phyloP scores from a whole-genome alignment of 1,139 yeast species.

The Taphrina wiesneri region DNA sequence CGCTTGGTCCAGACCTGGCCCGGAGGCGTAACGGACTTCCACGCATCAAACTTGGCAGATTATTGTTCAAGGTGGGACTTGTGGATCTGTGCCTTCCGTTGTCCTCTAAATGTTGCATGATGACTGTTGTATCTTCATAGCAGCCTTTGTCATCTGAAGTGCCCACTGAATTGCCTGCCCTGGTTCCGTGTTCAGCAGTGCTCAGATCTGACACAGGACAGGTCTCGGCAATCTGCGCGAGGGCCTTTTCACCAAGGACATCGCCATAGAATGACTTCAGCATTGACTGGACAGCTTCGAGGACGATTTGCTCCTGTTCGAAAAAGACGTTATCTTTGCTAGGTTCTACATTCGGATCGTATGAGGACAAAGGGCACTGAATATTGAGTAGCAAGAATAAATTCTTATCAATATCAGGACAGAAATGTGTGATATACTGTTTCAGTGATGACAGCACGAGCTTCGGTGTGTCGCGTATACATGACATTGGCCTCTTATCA shows the following conservation, averaged over 20 bases:
- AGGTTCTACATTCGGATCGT: slow-evolving; percentile 54
- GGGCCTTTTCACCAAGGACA: neutral
- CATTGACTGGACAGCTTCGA: neutral
- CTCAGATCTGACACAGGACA: neutral
- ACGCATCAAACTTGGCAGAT: neutral
- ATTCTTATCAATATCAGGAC: slow-evolving; percentile 30
- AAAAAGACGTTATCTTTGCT: slow-evolving; percentile 50
- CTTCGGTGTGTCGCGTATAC: slow-evolving; percentile 45
- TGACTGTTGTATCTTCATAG: too few relatives aligned
- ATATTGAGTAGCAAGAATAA: slow-evolving; percentile 44
- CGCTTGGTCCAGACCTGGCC: neutral
- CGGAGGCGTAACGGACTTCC: neutral
- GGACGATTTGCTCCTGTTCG: slow-evolving; percentile 35
- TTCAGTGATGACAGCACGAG: slow-evolving; percentile 41
- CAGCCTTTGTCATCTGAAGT: neutral
- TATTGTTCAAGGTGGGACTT: neutral
- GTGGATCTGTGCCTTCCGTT: too few relatives aligned
- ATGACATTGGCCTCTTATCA: slow-evolving; percentile 46
- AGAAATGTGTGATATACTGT: neutral
- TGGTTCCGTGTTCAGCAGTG: too few relatives aligned
- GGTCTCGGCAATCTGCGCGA: neutral
- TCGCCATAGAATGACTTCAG: neutral
- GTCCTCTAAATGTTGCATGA: too few relatives aligned
- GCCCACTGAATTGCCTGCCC: too few relatives aligned
- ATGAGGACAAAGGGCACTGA: slow-evolving; percentile 38